Evolutionary conservation across 148 eudicot genomes (phyloP).

Genomic region (Dysphania ambrosioides): DNA sequence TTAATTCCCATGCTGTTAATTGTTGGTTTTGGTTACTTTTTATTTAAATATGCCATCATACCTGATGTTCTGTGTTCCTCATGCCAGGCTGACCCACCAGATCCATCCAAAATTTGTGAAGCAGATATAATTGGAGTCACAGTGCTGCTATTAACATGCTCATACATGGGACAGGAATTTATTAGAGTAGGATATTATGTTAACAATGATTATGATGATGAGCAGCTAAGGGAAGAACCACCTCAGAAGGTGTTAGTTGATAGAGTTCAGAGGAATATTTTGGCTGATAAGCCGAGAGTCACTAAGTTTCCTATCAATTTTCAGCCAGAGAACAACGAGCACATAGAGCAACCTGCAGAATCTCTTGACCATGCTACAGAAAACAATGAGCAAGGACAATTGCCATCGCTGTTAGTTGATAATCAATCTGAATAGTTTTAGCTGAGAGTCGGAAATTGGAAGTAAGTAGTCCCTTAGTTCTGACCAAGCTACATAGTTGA

Average conservation of each 20-base stretch:
- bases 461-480: neutral
- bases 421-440: constrained; percentile 23
- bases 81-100: constrained; percentile 87
- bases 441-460: neutral
- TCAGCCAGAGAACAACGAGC: constrained; percentile 64
- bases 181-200: constrained; percentile 87
- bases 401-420: constrained; percentile 29
- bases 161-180: constrained; percentile 86
- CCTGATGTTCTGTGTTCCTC: neutral
- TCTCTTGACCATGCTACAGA: constrained; percentile 37
- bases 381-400: constrained; percentile 35
- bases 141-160: constrained; percentile 78
- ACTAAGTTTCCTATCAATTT: constrained; percentile 89
- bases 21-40: too few relatives aligned
- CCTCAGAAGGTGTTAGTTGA: constrained; percentile 81
- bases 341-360: constrained; percentile 51
- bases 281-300: constrained; percentile 87
- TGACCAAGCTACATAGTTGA: constrained; percentile 1
- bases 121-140: constrained; percentile 90
- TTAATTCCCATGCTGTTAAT: neutral
- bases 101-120: constrained; percentile 82
- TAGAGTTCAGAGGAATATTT: constrained; percentile 69
- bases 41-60: neutral
- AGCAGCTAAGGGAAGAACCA: constrained; percentile 74
- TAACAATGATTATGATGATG: constrained; percentile 84